Evolutionary conservation across 306 rosid genomes (phyloP), one percentile per base, ranked within the genome.

Genomic region (Dalbergia cochinchinensis): DNA sequence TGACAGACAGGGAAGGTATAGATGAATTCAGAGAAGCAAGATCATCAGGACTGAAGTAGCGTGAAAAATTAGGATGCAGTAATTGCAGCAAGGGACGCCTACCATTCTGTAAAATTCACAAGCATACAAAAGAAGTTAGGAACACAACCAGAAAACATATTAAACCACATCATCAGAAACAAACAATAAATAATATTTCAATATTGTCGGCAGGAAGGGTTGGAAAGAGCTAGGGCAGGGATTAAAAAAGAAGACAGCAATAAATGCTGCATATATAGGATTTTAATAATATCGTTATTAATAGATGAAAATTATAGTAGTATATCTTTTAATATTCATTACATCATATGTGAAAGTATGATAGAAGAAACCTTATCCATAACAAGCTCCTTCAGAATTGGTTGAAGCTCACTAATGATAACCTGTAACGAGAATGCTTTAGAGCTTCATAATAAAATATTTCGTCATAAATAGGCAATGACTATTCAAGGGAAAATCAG

Each of bases 41-140:
- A 13, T 95, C 97, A 22, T 90, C 95, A 1, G 97, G 96, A 90
- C 88, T 91, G 72, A 91, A 88, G 84, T 90, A 89, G 67, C 97
- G 97, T 13, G 96, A 85, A 86, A 92, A 86, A 74, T 89, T 91
- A 73, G 99, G 99, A 82, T 80, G 93, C 55, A 95, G 89, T 51
- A 95, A 78, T 66, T 95, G 99, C 64, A 95, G 93, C 34, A 95
- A 39, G 0, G 86, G 83, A 4, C 93, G 92, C 78, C 98, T 89
- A 81, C 97, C 99, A 69, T 78, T 89, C 99, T 95, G 95, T 75
- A 83, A 80, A 86, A 67, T 71, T 44, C 69, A 73, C 34, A 80
- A 78, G 51, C 76, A 58, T 50, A 74, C 39, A 57, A 73, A 44
- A 74, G 50, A 48, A 64, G 47, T 80, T 72, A 72, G 60, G 69